A percentile compares a stretch with the other conserved stretches of the same genome.
phyloP scores from a whole-genome alignment of 2,329 filamentous ascomycete species.

The Septoria linicola region DNA sequence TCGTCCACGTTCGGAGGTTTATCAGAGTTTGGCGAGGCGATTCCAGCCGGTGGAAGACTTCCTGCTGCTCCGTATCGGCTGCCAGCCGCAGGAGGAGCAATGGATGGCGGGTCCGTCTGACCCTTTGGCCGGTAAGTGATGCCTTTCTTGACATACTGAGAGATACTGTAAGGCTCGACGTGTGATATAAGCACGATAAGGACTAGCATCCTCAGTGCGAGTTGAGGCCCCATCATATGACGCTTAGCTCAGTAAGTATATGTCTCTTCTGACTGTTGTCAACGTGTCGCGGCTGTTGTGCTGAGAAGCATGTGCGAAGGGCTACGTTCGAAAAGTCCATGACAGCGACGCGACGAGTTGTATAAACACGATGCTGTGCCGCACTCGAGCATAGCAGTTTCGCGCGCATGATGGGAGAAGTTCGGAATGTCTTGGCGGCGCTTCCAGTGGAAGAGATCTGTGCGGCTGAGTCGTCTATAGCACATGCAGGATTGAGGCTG shows the following conservation, averaged over 20 bases:
- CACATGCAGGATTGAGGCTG: not conserved
- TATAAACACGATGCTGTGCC: not conserved
- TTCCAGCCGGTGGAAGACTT: not conserved
- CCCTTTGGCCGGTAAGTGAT: too few relatives aligned
- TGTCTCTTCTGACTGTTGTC: not conserved
- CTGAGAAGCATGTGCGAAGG: too few relatives aligned
- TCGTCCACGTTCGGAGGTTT: slow-evolving; percentile 5
- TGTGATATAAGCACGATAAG: not conserved
- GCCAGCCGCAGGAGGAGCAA: too few relatives aligned
- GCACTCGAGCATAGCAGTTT: too few relatives aligned
- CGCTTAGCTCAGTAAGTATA: not conserved
- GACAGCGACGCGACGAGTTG: too few relatives aligned
- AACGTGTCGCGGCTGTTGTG: too few relatives aligned
- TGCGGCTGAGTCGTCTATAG: not conserved
- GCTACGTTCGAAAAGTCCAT: too few relatives aligned
- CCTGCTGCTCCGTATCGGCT: too few relatives aligned
- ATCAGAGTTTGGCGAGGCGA: not conserved
- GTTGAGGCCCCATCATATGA: not conserved
- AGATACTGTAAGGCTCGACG: not conserved
- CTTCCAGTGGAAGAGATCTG: not conserved
- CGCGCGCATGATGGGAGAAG: not conserved
- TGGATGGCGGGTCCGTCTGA: too few relatives aligned
- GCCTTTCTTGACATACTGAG: not conserved
- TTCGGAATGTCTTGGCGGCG: not conserved
- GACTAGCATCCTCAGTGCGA: not conserved